Conservation (phyloP, 352 stramenopile genomes). For the Globisporangium spiculum region DNA sequence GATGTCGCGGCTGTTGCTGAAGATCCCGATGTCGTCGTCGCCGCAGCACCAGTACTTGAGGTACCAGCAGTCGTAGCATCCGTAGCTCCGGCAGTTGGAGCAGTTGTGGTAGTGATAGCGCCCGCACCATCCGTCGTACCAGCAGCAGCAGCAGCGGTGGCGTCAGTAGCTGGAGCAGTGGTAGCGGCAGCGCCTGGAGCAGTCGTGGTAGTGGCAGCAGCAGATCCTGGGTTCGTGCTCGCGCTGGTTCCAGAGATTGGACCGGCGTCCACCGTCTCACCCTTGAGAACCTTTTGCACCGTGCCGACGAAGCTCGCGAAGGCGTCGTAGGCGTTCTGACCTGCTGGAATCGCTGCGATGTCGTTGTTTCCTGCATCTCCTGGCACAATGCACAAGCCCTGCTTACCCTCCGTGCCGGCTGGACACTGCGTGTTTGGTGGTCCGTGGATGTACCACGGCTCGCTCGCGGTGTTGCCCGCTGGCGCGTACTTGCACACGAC, state of each 20-base stretch:
- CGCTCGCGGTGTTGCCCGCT: slow-evolving; percentile 44
- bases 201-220: slow-evolving; percentile 1
- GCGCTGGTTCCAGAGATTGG: slow-evolving; percentile 11
- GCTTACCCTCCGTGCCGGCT: slow-evolving; percentile 35
- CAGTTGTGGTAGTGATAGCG: neutral
- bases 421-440: slow-evolving; percentile 47
- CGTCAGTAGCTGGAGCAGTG: neutral
- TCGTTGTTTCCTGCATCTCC: slow-evolving; percentile 45
- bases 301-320: slow-evolving; percentile 51
- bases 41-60: neutral
- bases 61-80: neutral
- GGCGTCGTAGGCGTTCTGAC: slow-evolving; percentile 54
- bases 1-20: neutral
- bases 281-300: slow-evolving; percentile 51
- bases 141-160: neutral
- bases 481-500: slow-evolving; percentile 67
- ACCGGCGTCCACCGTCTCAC: slow-evolving; percentile 23
- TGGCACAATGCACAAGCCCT: slow-evolving; percentile 49
- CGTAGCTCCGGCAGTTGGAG: slow-evolving; percentile 1
- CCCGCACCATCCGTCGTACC: neutral
- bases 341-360: slow-evolving; percentile 52
- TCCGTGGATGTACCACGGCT: slow-evolving; percentile 62
- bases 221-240: slow-evolving; percentile 13
- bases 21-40: slow-evolving; percentile 2
- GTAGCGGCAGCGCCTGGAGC: neutral